Conservation (phyloP, 169 alveolate species). For the Babesia microti region DNA sequence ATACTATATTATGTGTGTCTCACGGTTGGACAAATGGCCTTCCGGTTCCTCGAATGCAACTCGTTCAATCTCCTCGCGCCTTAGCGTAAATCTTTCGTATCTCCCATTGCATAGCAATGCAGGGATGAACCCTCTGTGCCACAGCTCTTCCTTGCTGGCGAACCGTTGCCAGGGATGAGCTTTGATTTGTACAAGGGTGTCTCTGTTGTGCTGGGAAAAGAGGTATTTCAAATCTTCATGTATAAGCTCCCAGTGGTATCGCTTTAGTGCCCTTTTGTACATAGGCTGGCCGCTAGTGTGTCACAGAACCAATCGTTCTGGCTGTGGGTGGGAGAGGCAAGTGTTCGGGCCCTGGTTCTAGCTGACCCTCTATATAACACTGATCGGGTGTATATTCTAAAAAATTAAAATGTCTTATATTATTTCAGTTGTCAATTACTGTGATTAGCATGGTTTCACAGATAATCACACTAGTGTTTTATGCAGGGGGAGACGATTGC, state of each 20-base stretch:
- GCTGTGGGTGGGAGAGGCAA: no score
- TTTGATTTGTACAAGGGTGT: conserved; percentile 26
- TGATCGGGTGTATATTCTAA: no score
- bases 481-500: no score
- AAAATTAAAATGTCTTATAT: no score
- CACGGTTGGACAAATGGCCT: conserved; percentile 64
- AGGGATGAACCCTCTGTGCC: conserved; percentile 42
- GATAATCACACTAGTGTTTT: no score
- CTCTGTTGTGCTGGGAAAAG: conserved; percentile 17
- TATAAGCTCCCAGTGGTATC: conserved; percentile 35
- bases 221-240: conserved; percentile 20
- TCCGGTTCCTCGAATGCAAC: conserved; percentile 70
- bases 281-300: no score
- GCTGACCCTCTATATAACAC: no score
- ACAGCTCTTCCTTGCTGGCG: conserved; percentile 42
- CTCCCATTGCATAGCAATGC: conserved; percentile 54
- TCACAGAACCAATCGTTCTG: no score
- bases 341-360: no score
- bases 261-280: conserved; percentile 20
- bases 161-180: conserved; percentile 37
- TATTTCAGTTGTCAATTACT: no score
- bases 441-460: no score
- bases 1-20: conserved; percentile 25
- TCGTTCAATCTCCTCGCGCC: conserved; percentile 33
- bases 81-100: conserved; percentile 43